Evolutionary conservation across 2,329 filamentous ascomycete genomes (phyloP), one percentile per base, ranked within the genome.

Genomic region (Fusarium burgessii): DNA sequence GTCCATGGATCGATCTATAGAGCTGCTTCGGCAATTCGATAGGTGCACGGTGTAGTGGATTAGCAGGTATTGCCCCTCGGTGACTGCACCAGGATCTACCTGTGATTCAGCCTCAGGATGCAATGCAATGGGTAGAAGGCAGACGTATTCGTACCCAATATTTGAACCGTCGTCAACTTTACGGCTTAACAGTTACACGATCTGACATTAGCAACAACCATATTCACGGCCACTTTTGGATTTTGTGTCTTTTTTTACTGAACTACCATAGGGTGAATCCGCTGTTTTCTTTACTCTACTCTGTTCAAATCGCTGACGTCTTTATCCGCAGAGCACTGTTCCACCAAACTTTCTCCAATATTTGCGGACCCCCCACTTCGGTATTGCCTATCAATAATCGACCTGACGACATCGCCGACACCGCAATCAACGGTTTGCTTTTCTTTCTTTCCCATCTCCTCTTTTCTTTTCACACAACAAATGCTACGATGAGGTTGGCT

Each of bases 401-500:
- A 58, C 65, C 56, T 70, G 71, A 74, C 76, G 73, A 77, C 68
- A 75, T 73, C 73, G 59, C 62, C 63, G 62, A 73, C 70, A 64
- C 70, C 65, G 62, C 71, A 64, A 59, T 50, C 62, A 42, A 51
- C 55, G 38, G 33, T 35, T 35, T 63, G 32, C 40, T 41, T 63
- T 56, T 55, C 33, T 63, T 56, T 52, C 41, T 54, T 58, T 66
- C 45, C 40, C 43, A 25, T 42, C 45, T 64, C 58, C 40, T 43
- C 38, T 38, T 46, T 60, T 23, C 40, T 49, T 36, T 38, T 29
- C 29, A 32, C 38, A 40, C 49, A 56, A 32, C 49, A 40, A 64
- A 62, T 58, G 55, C 54, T 73, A 78, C 63, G 55, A 80, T 78
- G 78, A 77, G 47, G 72, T 49, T 62, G 52, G 46, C 36, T 55